Evolutionary conservation across 2,329 filamentous ascomycete genomes (phyloP), one percentile per base, ranked within the genome.

Genomic region (Canariomyces notabilis): DNA sequence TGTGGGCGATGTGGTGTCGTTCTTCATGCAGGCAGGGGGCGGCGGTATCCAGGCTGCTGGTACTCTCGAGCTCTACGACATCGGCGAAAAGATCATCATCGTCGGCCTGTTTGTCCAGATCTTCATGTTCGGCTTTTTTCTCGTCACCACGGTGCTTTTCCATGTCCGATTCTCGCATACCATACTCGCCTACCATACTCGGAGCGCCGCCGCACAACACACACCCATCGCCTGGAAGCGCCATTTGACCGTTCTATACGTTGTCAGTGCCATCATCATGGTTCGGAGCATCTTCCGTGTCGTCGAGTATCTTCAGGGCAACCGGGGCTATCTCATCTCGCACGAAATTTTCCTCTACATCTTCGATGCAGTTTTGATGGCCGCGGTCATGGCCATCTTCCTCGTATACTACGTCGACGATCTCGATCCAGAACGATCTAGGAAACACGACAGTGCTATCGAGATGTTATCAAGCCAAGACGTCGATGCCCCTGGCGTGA

Each of bases 11-110:
- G 46, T 61, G 33, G 37, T 62, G 37, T 59, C 56, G 35, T 60
- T 66, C 44, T 34, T 57, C 20, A 37, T 66, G 5, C 64, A 66
- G 41, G 51, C 51, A 21, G 55, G 55, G 41, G 64, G 61, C 6
- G 63, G 59, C 20, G 65, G 61, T 6, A 42, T 63, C 6, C 52
- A 58, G 8, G 54, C 59, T 34, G 51, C 50, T 1, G 58, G 59
- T 5, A 57, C 61, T 16, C 52, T 45, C 33, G 52, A 46, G 38
- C 41, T 50, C 11, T 43, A 52, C 48, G 59, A 69, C 16, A 53
- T 63, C 2, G 73, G 73, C 11, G 61, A 71, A 39, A 67, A 71
- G 16, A 62, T 81, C 44, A 71, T 81, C 18, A 60, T 81, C 6
- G 70, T 56, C 4, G 78, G 79, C 3, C 61, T 83, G 26, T 29